Evolutionary conservation across 345 rosid genomes (phyloP), one percentile per base, ranked within the genome.

Genomic region (Bruguiera sexangula): DNA sequence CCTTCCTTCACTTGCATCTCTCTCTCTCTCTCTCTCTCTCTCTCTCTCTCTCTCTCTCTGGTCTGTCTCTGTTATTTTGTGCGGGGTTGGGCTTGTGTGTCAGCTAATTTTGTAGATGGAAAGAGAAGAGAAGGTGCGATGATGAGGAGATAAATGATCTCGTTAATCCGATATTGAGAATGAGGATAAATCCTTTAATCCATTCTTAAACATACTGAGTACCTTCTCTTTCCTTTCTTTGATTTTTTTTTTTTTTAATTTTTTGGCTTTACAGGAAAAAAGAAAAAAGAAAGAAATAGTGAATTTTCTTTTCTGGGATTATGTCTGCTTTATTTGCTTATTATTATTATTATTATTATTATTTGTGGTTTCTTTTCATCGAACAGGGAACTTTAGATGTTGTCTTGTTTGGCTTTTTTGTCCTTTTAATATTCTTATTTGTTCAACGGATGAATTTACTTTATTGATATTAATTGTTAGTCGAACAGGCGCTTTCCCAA

Each of bases 161-260:
- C 81, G 81, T 74, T 78, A 78, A 78, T 78, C 78, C 62, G 81
- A 78, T 57, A 22, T 59, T 26, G 60, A 15, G 19, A 27, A 27
- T 73, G 81, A 73, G 81, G 81, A 78, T 31, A 69, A 77, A 63
- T 55, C 60, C 20, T 60, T 39, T 19, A 60, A 34, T 78, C 81
- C 78, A 74, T 78, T 73, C 78, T 54, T 55, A 61, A 62, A 16
- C n/a, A 5, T 7, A 9, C 78, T 78, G 81, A 78, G 81, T 75
- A 69, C 78, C 71, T 73, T 62, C 77, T n/a, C 60, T 53, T 24
- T 46, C 36, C 26, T 8, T 65, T 8, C 16, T 46, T 8, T 46
- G 0, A 3, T 20, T 13, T 24, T 63, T 39, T 24, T 63, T 26
- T 3, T 16, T 27, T 46, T 63, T 13, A 5, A 0, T 30, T 32